Evolutionary conservation across 805 yeast species (phyloP).

Genomic region (Hanseniaspora lachancei): DNA sequence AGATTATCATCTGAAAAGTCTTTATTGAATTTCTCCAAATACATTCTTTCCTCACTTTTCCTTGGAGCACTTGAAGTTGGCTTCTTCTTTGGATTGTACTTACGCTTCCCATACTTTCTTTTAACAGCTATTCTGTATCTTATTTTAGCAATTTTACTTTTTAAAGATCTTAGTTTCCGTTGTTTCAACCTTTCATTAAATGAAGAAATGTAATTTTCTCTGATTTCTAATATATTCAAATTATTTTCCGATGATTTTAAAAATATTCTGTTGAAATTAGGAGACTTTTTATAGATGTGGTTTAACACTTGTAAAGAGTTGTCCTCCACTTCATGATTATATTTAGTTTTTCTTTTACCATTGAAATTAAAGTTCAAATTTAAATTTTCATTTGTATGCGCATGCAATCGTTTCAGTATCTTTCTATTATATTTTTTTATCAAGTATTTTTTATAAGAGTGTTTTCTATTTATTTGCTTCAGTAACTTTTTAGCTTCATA

Average conservation of each 20-base stretch:
- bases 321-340: background rate
- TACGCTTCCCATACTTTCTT: slow-evolving; percentile 6
- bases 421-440: slow-evolving; percentile 1
- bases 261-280: slow-evolving; percentile 24
- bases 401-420: background rate
- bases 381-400: slow-evolving; percentile 1
- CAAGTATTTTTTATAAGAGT: slow-evolving; percentile 2
- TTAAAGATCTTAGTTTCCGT: slow-evolving; percentile 1
- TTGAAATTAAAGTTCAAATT: slow-evolving; percentile 7
- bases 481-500: slow-evolving; percentile 6
- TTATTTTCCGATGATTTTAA: slow-evolving; percentile 20
- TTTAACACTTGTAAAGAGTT: background rate
- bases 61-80: background rate
- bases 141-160: slow-evolving; percentile 4
- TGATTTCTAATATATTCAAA: slow-evolving; percentile 5
- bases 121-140: slow-evolving; percentile 2
- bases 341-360: slow-evolving; percentile 5
- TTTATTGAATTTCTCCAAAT: slow-evolving; percentile 1
- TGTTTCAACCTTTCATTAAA: slow-evolving; percentile 1
- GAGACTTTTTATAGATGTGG: slow-evolving; percentile 22
- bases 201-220: background rate
- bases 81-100: slow-evolving; percentile 1
- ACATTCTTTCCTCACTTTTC: background rate
- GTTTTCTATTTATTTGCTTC: background rate
- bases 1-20: background rate